Base-by-base conservation (phyloP, 495 filamentous ascomycete genomes). In the Xanthoparmelia taractica region DNA sequence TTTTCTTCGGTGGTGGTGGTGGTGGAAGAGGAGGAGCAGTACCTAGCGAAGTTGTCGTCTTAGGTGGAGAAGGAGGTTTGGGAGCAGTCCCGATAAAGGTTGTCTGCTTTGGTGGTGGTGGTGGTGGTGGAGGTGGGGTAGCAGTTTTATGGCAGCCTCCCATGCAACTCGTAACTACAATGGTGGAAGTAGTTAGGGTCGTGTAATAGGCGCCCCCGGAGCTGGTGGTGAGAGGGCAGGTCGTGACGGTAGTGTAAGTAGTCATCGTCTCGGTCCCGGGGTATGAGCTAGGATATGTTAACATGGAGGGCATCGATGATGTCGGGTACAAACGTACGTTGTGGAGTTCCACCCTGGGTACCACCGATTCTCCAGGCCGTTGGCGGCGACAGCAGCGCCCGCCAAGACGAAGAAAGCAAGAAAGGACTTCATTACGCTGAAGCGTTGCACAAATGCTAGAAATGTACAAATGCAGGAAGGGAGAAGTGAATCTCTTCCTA, bases 351-450 rank as follows among this genome's bases (percentile, higher is more conserved):
- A 62, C 15, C 45, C 57, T 8, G 60, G 55, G 33, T 55, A 58
- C 43, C 40, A 58, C 25, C 41, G 55, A 48, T 68, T 62, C 17
- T 60, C 34, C n/a, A 66, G 29, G 13, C 47, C 57, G 29, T 61
- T 29, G 13, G 65, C 57, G 34, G 64, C 64, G 47, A 60, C 45
- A 41, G 57, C 62, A 36, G 58, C 60, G 37, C 59, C 62, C 29
- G 55, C 43, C 20, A 64, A 41, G 58, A 59, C 59, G 25, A 63
- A 38, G 8, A 65, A 27, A 63, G 48, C 56, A 63, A 65, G 47
- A 13, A 52, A 65, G 57, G 23, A 58, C 40, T 54, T 62, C 57
- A 69, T 58, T 31, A 54, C 66, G 45, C n/a, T 63, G 52, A 61
- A 29, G 40, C 33, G 8, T 31, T 61, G 23, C 7, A 52, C 48